A percentile compares a stretch with the other conserved stretches of the same genome.
phyloP scores from a whole-genome alignment of 2,329 filamentous ascomycete genomes.

The Xylariaceae sp. region DNA sequence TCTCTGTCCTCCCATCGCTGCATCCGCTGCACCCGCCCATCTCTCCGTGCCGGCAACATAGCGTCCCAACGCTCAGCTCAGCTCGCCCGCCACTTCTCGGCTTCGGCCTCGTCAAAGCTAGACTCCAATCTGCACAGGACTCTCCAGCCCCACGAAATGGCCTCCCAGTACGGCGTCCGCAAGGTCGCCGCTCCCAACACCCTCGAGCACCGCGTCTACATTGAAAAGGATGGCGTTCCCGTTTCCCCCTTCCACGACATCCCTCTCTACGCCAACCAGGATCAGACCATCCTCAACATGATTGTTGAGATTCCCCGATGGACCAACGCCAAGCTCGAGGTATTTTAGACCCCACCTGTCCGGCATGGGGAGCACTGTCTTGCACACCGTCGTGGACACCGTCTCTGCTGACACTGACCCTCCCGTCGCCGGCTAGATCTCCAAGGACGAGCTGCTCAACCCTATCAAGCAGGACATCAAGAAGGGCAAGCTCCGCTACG shows the following conservation, averaged over 20 bases:
- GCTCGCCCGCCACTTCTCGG: constrained; percentile 53
- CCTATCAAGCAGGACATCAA: constrained; percentile 99
- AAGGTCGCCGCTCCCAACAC: constrained; percentile 90
- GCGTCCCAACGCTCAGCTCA: constrained; percentile 49
- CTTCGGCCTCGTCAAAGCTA: constrained; percentile 28
- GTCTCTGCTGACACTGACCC: constrained; percentile 11
- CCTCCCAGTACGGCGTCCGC: constrained; percentile 69
- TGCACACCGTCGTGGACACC: background rate
- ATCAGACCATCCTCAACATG: constrained; percentile 98
- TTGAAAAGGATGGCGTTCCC: constrained; percentile 94
- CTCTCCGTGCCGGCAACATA: constrained; percentile 34
- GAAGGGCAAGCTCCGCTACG: constrained; percentile 99
- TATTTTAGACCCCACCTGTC: constrained; percentile 41
- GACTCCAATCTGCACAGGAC: constrained; percentile 14
- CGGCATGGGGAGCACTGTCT: background rate
- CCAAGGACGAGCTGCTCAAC: constrained; percentile 97
- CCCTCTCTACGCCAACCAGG: constrained; percentile 92
- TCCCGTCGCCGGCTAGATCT: constrained; percentile 61
- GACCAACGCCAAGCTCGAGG: constrained; percentile 99
- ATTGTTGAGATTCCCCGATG: constrained; percentile 98
- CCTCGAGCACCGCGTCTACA: constrained; percentile 93
- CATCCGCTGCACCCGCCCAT: background rate
- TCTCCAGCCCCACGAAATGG: constrained; percentile 44
- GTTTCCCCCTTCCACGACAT: constrained; percentile 98
- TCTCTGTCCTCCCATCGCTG: constrained; percentile 8